Percentiles rank a stretch among this genome's conserved stretches.
Conservation (phyloP, 2,329 filamentous ascomycete species). For the Diplodia mutila region DNA sequence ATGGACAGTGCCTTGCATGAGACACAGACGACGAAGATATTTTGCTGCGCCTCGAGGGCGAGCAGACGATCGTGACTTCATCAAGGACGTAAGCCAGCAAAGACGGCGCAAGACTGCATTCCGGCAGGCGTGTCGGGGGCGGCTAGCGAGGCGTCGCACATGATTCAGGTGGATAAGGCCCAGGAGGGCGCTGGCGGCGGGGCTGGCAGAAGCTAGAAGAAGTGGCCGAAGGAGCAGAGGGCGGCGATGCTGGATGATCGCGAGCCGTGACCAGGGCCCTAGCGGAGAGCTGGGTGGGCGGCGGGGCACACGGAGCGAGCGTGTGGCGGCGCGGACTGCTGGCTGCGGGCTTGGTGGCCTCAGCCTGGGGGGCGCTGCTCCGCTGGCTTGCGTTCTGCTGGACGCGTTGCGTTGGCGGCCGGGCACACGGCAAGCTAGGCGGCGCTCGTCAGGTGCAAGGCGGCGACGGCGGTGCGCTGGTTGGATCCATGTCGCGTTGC, state of each 20-base stretch:
- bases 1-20: constrained; percentile 21
- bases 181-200: constrained; percentile 14
- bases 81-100: constrained; percentile 19
- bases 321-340: constrained; percentile 15
- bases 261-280: constrained; percentile 17
- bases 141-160: constrained; percentile 18
- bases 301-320: background rate
- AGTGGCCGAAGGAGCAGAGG: constrained; percentile 24
- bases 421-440: constrained; percentile 11
- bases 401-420: background rate
- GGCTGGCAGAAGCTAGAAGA: constrained; percentile 24
- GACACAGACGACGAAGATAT: constrained; percentile 21
- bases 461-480: constrained; percentile 12
- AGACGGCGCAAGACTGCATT: constrained; percentile 11
- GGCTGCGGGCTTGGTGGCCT: constrained; percentile 1
- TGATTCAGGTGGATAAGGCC: constrained; percentile 23
- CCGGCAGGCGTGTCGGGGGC: constrained; percentile 14
- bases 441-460: background rate
- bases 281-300: constrained; percentile 2
- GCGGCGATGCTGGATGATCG: constrained; percentile 22
- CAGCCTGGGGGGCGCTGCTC: background rate
- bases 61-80: constrained; percentile 17
- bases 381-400: background rate
- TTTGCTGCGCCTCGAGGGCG: constrained; percentile 9
- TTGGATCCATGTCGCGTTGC: constrained; percentile 20